Evolutionary conservation across 495 filamentous ascomycete genomes (phyloP).

Genomic region (Melanomma pulvis-pyrius): DNA sequence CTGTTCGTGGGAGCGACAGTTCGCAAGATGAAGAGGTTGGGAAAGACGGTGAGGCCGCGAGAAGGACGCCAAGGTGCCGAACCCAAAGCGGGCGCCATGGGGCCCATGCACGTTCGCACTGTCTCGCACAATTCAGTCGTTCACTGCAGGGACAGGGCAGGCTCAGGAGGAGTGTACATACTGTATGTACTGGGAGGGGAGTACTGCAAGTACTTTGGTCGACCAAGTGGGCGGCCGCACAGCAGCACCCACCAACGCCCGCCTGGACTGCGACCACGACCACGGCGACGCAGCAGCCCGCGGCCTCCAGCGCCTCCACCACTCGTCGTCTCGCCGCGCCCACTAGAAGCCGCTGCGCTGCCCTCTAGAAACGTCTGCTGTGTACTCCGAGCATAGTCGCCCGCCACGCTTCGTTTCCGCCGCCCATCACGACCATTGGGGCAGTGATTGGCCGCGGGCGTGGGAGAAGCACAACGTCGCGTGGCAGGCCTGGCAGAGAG

Average conservation of each 20-base stretch:
- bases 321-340: not conserved
- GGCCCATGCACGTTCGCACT: not conserved
- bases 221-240: not conserved
- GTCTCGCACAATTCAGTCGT: not conserved
- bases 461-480: not conserved
- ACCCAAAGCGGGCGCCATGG: not conserved
- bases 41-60: not conserved
- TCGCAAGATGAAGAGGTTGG: not conserved
- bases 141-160: conserved; percentile 1
- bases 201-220: not conserved
- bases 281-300: not conserved
- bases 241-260: not conserved
- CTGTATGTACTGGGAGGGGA: too few species aligned
- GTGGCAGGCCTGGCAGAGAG: conserved; percentile 16
- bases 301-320: not conserved
- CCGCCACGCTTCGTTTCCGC: not conserved
- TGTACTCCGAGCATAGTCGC: not conserved
- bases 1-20: not conserved
- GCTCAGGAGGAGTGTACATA: too few species aligned
- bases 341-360: not conserved
- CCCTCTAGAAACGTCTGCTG: conserved; percentile 6
- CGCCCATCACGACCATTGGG: not conserved
- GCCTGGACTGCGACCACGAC: not conserved
- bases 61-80: not conserved
- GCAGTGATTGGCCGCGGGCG: conserved; percentile 13